Base-by-base conservation (phyloP, 2,329 filamentous ascomycete genomes). In the Neopestalotiopsis sp. region DNA sequence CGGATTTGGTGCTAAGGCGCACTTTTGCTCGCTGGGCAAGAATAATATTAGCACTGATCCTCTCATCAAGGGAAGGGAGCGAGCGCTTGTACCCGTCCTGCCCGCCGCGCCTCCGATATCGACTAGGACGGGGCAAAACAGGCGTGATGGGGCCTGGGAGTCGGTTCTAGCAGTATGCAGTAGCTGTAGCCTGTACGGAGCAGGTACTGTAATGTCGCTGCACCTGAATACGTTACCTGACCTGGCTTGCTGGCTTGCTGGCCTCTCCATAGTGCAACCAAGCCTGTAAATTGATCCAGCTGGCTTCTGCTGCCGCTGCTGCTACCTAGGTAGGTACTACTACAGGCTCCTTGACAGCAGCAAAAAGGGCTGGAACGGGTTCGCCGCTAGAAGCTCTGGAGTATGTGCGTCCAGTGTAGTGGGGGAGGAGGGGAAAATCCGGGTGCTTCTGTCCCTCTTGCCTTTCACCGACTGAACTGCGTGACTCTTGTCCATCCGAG, bases 321-420 rank as follows among this genome's bases (percentile, higher is more conserved):
- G 24, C 24, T 28, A 28, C 24, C 24, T 28, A 28, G 24, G 24
- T 28, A 28, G 24, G 24, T 28, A 28, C 24, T 28, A 28, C 24
- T 38, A 38, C 34, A 38, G 34, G 34, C 34, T 38, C 6, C 34
- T 38, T 38, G 34, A 38, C 34, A 38, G 34, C 34, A 38, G 34
- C 34, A 38, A 10, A 17, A 53, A 53, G 45, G 45, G 45, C 45
- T 53, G 45, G 45, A 53, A 53, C 14, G 45, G 45, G 3, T n/a
- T 53, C 10, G 40, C 38, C 61, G 42, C 61, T 64, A 40, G 57
- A 34, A 49, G 61, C 38, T 53, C 61, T 64, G 61, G 61, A 64
- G 34, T 38, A 13, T 63, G 30, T 30, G 17, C 24, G 45, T 53
- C 45, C 45, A 53, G 45, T 53, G 45, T 14, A 17, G 45, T 14